Conservation (phyloP, 2,329 filamentous ascomycete genomes). For the Alternaria sp. region DNA sequence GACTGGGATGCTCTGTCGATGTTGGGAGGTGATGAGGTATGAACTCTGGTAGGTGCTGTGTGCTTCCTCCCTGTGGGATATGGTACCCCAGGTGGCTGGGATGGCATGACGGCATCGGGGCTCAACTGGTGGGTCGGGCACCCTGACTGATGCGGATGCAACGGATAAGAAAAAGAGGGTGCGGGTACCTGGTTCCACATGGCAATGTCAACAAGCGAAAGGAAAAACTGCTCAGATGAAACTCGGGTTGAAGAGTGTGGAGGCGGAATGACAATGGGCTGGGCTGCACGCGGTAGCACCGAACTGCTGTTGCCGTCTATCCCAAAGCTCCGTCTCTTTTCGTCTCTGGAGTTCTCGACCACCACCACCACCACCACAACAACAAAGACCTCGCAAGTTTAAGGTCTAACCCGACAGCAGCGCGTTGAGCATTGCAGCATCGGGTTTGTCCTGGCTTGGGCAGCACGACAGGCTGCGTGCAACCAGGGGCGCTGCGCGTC, state of each 20-base stretch:
- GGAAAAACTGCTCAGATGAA: background rate
- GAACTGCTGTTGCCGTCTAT: background rate
- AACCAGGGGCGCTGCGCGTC: slow-evolving; percentile 30
- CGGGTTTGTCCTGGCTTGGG: slow-evolving; percentile 23
- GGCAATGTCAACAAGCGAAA: slow-evolving; percentile 1
- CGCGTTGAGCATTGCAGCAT: slow-evolving; percentile 3
- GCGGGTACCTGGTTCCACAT: slow-evolving; percentile 7
- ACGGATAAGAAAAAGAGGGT: slow-evolving; percentile 1
- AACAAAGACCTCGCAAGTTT: background rate
- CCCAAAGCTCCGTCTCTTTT: slow-evolving; percentile 9
- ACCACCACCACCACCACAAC: background rate
- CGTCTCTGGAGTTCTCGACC: slow-evolving; percentile 5
- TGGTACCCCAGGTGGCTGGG: slow-evolving; percentile 3
- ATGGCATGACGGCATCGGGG: background rate
- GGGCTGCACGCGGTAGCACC: slow-evolving; percentile 32
- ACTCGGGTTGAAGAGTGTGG: background rate
- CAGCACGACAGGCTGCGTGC: slow-evolving; percentile 27
- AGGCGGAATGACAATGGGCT: slow-evolving; percentile 25
- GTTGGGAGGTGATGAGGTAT: slow-evolving; percentile 3
- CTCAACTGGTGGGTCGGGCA: slow-evolving; percentile 2
- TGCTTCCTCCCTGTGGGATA: background rate
- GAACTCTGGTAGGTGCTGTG: background rate
- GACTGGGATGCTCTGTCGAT: slow-evolving; percentile 58
- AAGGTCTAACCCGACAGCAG: slow-evolving; percentile 3
- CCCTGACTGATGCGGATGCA: slow-evolving; percentile 4